Evolutionary conservation across 495 filamentous ascomycete genomes (phyloP).

Genomic region (Xylaria scruposa): DNA sequence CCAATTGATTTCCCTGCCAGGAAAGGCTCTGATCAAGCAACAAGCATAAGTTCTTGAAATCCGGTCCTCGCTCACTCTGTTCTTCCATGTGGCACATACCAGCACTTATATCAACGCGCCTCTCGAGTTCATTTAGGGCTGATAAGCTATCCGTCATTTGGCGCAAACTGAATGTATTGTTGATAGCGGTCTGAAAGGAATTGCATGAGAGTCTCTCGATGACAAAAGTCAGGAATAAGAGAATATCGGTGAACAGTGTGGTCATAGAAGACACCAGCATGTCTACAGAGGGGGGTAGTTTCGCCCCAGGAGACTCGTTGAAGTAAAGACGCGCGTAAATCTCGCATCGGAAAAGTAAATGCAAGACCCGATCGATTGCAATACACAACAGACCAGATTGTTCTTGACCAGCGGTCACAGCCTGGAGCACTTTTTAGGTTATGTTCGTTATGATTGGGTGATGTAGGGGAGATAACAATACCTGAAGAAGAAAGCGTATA

Average conservation of each 20-base stretch:
- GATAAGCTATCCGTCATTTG: not conserved
- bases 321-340: not conserved
- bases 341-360: not conserved
- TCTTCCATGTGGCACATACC: not conserved
- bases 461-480: not conserved
- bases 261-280: not conserved
- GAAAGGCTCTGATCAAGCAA: not conserved
- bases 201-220: not conserved
- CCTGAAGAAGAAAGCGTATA: slow-evolving; percentile 4
- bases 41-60: not conserved
- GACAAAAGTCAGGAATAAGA: not conserved
- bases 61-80: not conserved
- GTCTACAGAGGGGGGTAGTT: not conserved
- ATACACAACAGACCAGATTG: not conserved
- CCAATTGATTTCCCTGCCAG: not conserved
- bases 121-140: not conserved
- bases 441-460: not conserved
- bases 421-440: not conserved
- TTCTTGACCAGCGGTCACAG: not conserved
- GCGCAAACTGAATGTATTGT: not conserved
- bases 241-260: not conserved
- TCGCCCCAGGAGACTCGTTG: not conserved
- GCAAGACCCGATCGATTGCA: not conserved
- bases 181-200: not conserved
- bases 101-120: not conserved